Evolutionary conservation across 352 stramenopile species (phyloP), one percentile per base, ranked within the genome.

Genomic region (Phytophthora fragariaefolia): DNA sequence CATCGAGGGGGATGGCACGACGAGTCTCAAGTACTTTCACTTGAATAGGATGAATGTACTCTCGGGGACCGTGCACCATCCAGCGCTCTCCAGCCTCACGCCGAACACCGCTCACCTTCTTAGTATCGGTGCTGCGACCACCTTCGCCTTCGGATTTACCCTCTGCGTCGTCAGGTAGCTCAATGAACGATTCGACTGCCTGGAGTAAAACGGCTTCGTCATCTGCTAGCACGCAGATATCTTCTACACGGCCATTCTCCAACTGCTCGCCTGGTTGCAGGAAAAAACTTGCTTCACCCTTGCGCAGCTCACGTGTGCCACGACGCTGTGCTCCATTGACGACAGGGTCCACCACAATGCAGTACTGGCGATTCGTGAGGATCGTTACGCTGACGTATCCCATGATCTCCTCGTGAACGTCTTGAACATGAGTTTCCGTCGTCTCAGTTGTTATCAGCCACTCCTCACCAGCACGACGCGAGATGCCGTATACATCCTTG

Each of bases 321-420:
- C 83, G 79, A 68, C 80, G 84, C 52, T 91, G 86, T 8, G 89
- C 80, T 17, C 84, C 79, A 22, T 85, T 65, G 4, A 92, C 76
- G 1, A 92, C 59, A 0, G 86, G 86, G 49, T 94, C 86, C 17
- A 92, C 65, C 32, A 94, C 82, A n/a, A 94, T 69, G 43, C 83
- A 92, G 76, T 89, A 94, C 63, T 94, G 86, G 45, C 84, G 83
- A 60, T 94, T 92, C 6, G 86, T 92, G 20, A 94, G 63, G 52
- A 83, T 92, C 24, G 79, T 86, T 54, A 88, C 77, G 24, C 63
- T 62, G 32, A 92, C 83, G 1, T 62, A 84, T 30, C 79, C 81
- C 0, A 91, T 60, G 30, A 94, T 82, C 6, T 83, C 79, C 73
- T 94, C 86, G 42, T 94, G 83, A 0, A 94, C 86, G 49, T 94